Conservation (phyloP, 768 basidiomycete species). For the Mycena filopes region DNA sequence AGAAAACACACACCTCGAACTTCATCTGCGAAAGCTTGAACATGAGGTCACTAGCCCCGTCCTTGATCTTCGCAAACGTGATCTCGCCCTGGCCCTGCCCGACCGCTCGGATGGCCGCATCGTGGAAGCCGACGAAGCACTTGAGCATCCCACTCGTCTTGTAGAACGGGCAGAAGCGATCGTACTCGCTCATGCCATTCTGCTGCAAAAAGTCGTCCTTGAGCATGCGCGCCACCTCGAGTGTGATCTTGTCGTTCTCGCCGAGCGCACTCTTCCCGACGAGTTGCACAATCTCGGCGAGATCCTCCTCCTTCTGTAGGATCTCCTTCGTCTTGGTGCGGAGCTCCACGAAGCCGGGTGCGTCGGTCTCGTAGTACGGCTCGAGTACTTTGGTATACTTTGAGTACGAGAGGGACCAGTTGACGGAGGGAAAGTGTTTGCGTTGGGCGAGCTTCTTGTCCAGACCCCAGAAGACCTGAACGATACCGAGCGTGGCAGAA, state of each 20-base stretch:
- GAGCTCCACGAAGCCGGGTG: constrained; percentile 95
- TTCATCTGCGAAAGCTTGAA: constrained; percentile 99
- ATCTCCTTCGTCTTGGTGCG: constrained; percentile 96
- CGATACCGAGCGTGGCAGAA: constrained; percentile 96
- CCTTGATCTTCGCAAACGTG: constrained; percentile 89
- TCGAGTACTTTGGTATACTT: constrained; percentile 97
- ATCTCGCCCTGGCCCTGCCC: constrained; percentile 81
- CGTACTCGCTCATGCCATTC: constrained; percentile 98
- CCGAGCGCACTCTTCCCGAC: constrained; percentile 98
- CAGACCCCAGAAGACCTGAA: constrained; percentile 99
- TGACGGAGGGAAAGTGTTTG: constrained; percentile 99
- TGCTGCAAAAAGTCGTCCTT: constrained; percentile 98
- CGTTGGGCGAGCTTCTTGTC: constrained; percentile 99
- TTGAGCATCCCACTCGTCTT: constrained; percentile 96
- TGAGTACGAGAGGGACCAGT: constrained; percentile 99
- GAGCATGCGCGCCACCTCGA: constrained; percentile 96
- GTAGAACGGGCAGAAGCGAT: constrained; percentile 98
- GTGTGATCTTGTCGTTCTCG: constrained; percentile 97
- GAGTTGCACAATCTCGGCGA: constrained; percentile 99
- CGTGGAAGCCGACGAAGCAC: constrained; percentile 95
- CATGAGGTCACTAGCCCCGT: constrained; percentile 86
- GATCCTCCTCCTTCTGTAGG: constrained; percentile 97
- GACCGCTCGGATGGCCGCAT: constrained; percentile 88
- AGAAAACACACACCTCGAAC: constrained; percentile 77
- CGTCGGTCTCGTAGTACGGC: constrained; percentile 88